Evolutionary conservation across 768 basidiomycete species (phyloP).

Genomic region (Candolleomyces efflorescens): DNA sequence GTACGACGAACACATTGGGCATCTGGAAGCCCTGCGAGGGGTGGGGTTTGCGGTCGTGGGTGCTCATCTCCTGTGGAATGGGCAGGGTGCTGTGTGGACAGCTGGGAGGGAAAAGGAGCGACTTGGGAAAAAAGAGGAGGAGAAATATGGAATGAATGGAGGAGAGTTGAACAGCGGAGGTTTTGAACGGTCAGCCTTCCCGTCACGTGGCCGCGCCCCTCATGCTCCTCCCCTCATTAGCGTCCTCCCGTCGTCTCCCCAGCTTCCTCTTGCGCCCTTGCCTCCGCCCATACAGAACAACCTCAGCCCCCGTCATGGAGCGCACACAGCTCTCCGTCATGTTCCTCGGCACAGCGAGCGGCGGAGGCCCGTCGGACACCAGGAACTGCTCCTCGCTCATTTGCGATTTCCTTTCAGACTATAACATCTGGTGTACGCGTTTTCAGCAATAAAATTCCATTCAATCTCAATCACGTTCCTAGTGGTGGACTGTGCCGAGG

Average conservation of each 20-base stretch:
- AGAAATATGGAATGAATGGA: not conserved
- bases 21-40: constrained; percentile 20
- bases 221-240: constrained; percentile 1
- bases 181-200: constrained; percentile 11
- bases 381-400: constrained; percentile 76
- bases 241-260: not conserved
- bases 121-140: not conserved
- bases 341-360: constrained; percentile 75
- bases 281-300: not conserved
- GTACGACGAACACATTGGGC: constrained; percentile 53
- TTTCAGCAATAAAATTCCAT: not conserved
- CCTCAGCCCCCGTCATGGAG: constrained; percentile 21
- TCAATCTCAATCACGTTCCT: constrained; percentile 4
- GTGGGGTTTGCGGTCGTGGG: not conserved
- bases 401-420: constrained; percentile 50
- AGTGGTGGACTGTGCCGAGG: constrained; percentile 88
- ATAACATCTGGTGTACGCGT: constrained; percentile 63
- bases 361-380: constrained; percentile 69
- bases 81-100: not conserved
- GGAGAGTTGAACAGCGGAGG: not conserved
- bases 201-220: constrained; percentile 27
- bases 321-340: constrained; percentile 48
- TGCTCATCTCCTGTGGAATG: constrained; percentile 6
- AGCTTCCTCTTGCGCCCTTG: not conserved
- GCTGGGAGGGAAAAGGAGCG: constrained; percentile 4